Evolutionary conservation across 1,284 basidiomycete genomes (phyloP), one percentile per base, ranked within the genome.

Genomic region (Thelephora terrestris): DNA sequence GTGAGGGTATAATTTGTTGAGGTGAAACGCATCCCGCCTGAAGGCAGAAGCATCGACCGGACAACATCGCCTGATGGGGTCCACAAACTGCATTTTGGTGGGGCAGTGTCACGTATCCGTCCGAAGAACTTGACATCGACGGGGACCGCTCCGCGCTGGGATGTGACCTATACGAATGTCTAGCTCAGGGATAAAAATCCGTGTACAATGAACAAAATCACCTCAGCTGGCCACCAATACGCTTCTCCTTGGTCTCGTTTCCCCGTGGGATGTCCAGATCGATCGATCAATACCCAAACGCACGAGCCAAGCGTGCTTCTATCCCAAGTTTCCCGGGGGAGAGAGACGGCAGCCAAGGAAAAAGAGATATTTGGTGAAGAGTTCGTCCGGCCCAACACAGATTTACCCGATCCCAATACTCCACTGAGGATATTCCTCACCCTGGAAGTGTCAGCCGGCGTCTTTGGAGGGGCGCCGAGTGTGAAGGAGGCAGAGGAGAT

Each of bases 181-280:
- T 62, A 54, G 20, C 53, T 52, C 50, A 61, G 47, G 12, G 57
- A 58, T 37, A 9, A 34, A 12, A 20, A 23, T 12, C 24, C 42
- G n/a, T 51, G 25, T 21, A 53, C 47, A 49, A 47, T 47, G n/a
- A 45, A 46, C 14, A 21, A 43, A 40, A 49, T 47, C 47, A 68
- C 68, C 59, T 63, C 60, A 4, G 61, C 66, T 16, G 68, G 68
- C 68, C 68, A 70, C 68, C 68, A 70, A 23, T 62, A 56, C 5
- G 57, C 52, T 24, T 61, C 61, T 23, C 39, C 50, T 25, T 56
- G 55, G 2, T 46, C 47, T 35, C 52, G 49, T 16, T 45, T 49
- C 2, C 52, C 43, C 5, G 53, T 50, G 7, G 60, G 47, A 6
- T 56, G 48, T 2, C 65, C 65, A 2, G 48, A 45, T 21, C 48